Conservation (phyloP, 352 stramenopile species). For the Globisporangium canariense region DNA sequence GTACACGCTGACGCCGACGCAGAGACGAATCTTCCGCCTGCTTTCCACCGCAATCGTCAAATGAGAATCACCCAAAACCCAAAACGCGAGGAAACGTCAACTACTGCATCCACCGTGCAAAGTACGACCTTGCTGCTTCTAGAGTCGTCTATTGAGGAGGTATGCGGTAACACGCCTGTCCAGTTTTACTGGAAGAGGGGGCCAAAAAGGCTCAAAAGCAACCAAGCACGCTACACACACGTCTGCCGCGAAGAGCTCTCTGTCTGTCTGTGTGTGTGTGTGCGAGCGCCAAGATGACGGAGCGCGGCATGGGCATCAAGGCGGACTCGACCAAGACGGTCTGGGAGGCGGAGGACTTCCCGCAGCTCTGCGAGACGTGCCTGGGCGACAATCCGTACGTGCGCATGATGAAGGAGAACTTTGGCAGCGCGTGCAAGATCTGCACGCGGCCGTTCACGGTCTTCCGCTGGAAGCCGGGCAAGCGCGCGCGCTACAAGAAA, state of each 20-base stretch:
- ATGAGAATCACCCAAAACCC: too few species aligned
- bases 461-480: conserved; percentile 97
- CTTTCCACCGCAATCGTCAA: not conserved
- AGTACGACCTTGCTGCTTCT: not conserved
- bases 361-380: conserved; percentile 97
- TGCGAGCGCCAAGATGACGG: conserved; percentile 42
- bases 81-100: too few species aligned
- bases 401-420: conserved; percentile 97
- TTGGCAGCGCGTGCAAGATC: conserved; percentile 97
- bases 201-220: conserved; percentile 13
- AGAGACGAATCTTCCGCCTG: not conserved
- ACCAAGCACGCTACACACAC: not conserved
- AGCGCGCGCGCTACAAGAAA: conserved; percentile 97
- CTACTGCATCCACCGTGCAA: not conserved
- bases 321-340: conserved; percentile 79
- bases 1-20: not conserved
- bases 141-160: not conserved
- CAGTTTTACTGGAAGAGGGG: conserved; percentile 13
- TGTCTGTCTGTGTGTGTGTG: not conserved
- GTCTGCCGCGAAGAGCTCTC: not conserved
- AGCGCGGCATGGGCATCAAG: conserved; percentile 88
- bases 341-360: conserved; percentile 96
- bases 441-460: conserved; percentile 97
- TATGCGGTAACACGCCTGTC: not conserved
- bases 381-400: conserved; percentile 99